A percentile compares a stretch with the other conserved stretches of the same genome.
Evolutionary conservation across 768 basidiomycete species (phyloP).

Genomic region (Tephrocybe sp.): DNA sequence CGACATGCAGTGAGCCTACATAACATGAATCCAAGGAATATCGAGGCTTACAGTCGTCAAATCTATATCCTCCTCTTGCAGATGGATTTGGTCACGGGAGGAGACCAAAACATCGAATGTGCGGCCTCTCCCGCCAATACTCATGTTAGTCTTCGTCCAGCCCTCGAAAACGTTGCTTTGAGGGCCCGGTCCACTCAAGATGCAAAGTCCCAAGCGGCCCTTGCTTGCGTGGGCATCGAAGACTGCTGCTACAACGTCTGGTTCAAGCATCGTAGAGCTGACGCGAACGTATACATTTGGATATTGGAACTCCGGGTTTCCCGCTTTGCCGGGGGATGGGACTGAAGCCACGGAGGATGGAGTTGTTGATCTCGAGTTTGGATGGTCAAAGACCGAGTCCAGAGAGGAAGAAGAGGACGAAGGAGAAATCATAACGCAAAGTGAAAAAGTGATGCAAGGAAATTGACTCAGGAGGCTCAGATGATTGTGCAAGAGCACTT

Average conservation of each 20-base stretch:
- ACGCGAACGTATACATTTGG: slow-evolving; percentile 25
- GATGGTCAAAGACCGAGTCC: slow-evolving; percentile 29
- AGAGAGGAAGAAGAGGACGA: slow-evolving; percentile 33
- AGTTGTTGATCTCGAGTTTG: slow-evolving; percentile 33
- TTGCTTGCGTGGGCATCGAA: slow-evolving; percentile 32
- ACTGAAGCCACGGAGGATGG: slow-evolving; percentile 23
- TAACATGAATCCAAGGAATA: background rate
- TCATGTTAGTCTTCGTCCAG: slow-evolving; percentile 6
- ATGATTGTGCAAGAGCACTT: background rate
- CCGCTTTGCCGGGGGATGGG: slow-evolving; percentile 6
- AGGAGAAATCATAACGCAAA: slow-evolving; percentile 15
- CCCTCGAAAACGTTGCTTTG: background rate
- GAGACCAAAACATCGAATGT: slow-evolving; percentile 2
- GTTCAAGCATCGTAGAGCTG: slow-evolving; percentile 14
- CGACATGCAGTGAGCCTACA: background rate
- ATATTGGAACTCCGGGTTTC: slow-evolving; percentile 14
- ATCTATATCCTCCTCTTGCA: slow-evolving; percentile 4
- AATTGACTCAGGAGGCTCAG: background rate
- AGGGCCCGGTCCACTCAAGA: background rate
- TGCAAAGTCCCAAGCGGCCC: slow-evolving; percentile 25
- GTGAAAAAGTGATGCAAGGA: background rate
- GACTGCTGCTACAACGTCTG: slow-evolving; percentile 23
- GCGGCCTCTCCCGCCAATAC: background rate
- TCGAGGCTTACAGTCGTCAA: slow-evolving; percentile 6
- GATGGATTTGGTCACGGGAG: background rate